A percentile compares a stretch with the other conserved stretches of the same genome.
Conservation (phyloP, 163 green algal genomes). For the Smithsoniella earleae region DNA sequence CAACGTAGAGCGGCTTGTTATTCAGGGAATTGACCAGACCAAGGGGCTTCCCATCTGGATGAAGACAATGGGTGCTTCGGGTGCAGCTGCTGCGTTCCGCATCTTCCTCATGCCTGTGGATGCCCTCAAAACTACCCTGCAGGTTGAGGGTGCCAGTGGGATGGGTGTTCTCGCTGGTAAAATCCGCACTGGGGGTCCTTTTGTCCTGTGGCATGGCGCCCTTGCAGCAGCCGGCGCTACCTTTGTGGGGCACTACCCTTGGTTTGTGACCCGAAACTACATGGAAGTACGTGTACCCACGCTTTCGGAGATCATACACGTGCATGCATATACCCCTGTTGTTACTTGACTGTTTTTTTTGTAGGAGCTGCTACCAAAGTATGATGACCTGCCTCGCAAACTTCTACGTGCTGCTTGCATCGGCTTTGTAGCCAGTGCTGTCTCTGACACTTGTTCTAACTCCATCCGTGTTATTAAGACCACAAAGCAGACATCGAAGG, state of each 20-base stretch:
- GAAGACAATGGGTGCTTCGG: slow-evolving; percentile 70
- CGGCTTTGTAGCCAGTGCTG: slow-evolving; percentile 63
- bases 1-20: neutral
- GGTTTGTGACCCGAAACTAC: slow-evolving; percentile 53
- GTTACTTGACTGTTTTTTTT: neutral
- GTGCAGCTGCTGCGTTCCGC: slow-evolving; percentile 60
- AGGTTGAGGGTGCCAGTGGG: slow-evolving; percentile 70
- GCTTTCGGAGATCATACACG: neutral
- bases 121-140: slow-evolving; percentile 86
- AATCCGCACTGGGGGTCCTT: slow-evolving; percentile 51
- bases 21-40: slow-evolving; percentile 46
- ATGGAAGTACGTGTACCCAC: neutral
- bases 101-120: slow-evolving; percentile 90
- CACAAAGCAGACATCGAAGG: slow-evolving; percentile 67
- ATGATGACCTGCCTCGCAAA: slow-evolving; percentile 58
- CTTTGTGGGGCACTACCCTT: slow-evolving; percentile 81
- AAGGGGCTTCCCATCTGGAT: slow-evolving; percentile 50
- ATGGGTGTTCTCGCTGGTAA: slow-evolving; percentile 57
- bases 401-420: slow-evolving; percentile 75
- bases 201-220: slow-evolving; percentile 77
- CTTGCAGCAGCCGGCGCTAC: slow-evolving; percentile 75
- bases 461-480: slow-evolving; percentile 86
- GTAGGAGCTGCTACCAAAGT: slow-evolving; percentile 50
- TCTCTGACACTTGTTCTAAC: slow-evolving; percentile 65
- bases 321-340: slow-evolving; percentile 1